phyloP scores from a whole-genome alignment of 768 basidiomycete species.

The Russula virescens region DNA sequence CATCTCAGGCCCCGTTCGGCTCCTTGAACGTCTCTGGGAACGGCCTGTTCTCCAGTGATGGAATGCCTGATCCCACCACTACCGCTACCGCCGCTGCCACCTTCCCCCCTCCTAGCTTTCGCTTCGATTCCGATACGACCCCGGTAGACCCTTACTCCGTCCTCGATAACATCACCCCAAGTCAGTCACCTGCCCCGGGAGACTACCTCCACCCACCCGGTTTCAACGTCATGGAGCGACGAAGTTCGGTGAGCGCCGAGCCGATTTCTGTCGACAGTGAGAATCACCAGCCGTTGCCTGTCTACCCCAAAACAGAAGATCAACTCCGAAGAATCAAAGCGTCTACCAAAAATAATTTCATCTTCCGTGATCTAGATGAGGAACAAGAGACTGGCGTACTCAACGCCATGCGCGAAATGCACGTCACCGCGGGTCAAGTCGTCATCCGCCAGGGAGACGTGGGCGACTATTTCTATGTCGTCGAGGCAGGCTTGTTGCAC shows the following conservation, averaged over 20 bases:
- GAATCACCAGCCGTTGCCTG: slow-evolving; percentile 61
- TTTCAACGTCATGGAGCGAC: slow-evolving; percentile 78
- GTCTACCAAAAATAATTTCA: slow-evolving; percentile 83
- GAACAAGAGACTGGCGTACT: slow-evolving; percentile 92
- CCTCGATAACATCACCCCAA: slow-evolving; percentile 30
- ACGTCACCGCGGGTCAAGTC: slow-evolving; percentile 66
- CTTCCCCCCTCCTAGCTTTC: slow-evolving; percentile 48
- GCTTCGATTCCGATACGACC: slow-evolving; percentile 54
- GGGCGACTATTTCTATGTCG: slow-evolving; percentile 96
- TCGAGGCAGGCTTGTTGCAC: slow-evolving; percentile 81
- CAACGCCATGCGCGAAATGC: slow-evolving; percentile 90
- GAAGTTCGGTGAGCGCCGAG: slow-evolving; percentile 94
- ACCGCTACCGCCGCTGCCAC: slow-evolving; percentile 19
- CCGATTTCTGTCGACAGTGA: slow-evolving; percentile 80
- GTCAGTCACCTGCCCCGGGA: slow-evolving; percentile 37
- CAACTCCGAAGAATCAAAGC: slow-evolving; percentile 84
- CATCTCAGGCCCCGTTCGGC: slow-evolving; percentile 67
- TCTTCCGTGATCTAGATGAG: slow-evolving; percentile 94
- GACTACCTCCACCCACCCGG: slow-evolving; percentile 71
- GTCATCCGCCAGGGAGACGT: slow-evolving; percentile 96
- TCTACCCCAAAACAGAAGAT: slow-evolving; percentile 71
- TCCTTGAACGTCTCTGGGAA: slow-evolving; percentile 78
- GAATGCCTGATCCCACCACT: slow-evolving; percentile 25
- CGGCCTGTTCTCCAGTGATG: slow-evolving; percentile 55
- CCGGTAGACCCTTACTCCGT: slow-evolving; percentile 37